Conservation (phyloP, 352 stramenopile species). For the Phytopythium mirpurense region DNA sequence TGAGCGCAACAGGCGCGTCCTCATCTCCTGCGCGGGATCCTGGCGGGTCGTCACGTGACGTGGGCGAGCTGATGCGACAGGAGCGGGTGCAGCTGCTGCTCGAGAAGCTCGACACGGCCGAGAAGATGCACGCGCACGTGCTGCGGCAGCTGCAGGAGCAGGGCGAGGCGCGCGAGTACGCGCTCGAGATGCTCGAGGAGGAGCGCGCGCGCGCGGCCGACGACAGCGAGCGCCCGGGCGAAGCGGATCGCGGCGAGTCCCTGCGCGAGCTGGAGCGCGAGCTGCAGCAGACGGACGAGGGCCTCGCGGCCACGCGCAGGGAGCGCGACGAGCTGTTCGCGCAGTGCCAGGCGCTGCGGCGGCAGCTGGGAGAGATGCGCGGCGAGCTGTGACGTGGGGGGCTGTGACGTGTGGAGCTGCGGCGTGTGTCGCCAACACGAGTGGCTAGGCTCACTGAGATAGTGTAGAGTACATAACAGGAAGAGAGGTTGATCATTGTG, state of each 20-base stretch:
- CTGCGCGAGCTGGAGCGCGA: conserved; percentile 27
- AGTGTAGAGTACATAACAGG: no score
- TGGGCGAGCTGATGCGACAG: background rate
- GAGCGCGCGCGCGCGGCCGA: conserved; percentile 35
- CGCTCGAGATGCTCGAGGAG: conserved; percentile 48
- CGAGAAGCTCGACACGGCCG: conserved; percentile 60
- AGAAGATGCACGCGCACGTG: conserved; percentile 71
- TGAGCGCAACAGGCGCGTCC: conserved; percentile 12
- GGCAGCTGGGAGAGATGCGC: conserved; percentile 24
- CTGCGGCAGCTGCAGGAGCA: conserved; percentile 64
- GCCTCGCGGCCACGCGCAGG: conserved; percentile 28
- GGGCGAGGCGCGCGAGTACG: conserved; percentile 54
- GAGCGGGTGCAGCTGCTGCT: conserved; percentile 25
- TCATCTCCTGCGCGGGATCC: background rate
- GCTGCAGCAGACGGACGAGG: conserved; percentile 16
- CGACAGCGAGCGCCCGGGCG: conserved; percentile 8
- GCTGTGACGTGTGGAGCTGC: conserved; percentile 1
- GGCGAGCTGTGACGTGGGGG: background rate
- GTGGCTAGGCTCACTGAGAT: no score
- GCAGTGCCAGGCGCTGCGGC: conserved; percentile 52
- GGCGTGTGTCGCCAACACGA: no score
- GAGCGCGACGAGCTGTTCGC: conserved; percentile 59
- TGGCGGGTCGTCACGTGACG: conserved; percentile 9
- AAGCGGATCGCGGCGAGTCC: conserved; percentile 8
- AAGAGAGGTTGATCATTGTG: no score